Evolutionary conservation across 1,284 basidiomycete species (phyloP).

Genomic region (Pseudozyma hubeiensis): DNA sequence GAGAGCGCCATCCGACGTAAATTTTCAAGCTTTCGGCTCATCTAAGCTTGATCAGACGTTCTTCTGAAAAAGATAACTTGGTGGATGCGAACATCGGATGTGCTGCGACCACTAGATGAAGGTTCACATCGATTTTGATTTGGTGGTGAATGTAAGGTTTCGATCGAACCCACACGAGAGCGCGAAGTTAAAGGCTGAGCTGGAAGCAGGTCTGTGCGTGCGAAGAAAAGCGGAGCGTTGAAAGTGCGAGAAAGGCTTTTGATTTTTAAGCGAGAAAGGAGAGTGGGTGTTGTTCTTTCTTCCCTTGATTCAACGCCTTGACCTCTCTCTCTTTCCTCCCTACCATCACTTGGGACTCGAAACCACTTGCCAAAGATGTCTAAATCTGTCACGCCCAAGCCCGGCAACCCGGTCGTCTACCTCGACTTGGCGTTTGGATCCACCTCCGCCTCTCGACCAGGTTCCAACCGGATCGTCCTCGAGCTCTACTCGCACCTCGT

Average conservation of each 20-base stretch:
- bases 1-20: too few species aligned
- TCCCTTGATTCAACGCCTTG: too few species aligned
- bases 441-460: slow-evolving; percentile 67
- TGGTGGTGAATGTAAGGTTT: neutral
- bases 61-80: too few species aligned
- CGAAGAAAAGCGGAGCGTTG: slow-evolving; percentile 8
- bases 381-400: neutral
- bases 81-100: too few species aligned
- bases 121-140: too few species aligned
- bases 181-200: neutral
- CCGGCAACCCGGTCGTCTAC: slow-evolving; percentile 50
- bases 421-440: slow-evolving; percentile 59
- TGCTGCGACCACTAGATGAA: too few species aligned
- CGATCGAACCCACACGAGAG: neutral
- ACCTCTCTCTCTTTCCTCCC: too few species aligned
- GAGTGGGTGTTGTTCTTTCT: too few species aligned
- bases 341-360: too few species aligned
- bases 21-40: too few species aligned
- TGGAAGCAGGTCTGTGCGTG: slow-evolving; percentile 10
- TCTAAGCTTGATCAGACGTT: too few species aligned
- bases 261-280: too few species aligned
- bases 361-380: neutral
- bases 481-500: slow-evolving; percentile 81
- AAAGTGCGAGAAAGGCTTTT: slow-evolving; percentile 22
- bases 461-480: slow-evolving; percentile 74